Percentiles rank a stretch among this genome's conserved stretches.
These are phyloP conservation scores for Cystobasidium slooffiae DNA, from an alignment of 1,284 basidiomycete genomes.

Conservation along the genomic window DNA sequence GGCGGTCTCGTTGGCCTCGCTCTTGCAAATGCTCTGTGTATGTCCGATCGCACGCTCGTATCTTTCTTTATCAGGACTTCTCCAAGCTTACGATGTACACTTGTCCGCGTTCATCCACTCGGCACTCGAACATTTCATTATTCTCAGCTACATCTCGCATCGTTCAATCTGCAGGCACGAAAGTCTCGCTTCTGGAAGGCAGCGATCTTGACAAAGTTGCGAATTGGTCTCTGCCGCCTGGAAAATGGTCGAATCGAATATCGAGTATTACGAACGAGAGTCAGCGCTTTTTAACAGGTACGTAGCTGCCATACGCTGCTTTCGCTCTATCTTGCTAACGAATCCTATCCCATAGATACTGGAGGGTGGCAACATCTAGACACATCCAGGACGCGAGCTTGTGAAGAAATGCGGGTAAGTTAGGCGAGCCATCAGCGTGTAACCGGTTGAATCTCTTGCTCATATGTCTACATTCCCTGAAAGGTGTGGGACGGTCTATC, in stretches of 20 bases:
- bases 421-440: too few relatives aligned
- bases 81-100: constrained; percentile 12
- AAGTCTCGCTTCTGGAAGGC: constrained; percentile 76
- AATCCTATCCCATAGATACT: constrained; percentile 63
- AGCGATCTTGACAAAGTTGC: constrained; percentile 71
- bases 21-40: constrained; percentile 82
- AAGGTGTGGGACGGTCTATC: constrained; percentile 89
- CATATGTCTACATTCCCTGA: too few relatives aligned
- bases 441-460: too few relatives aligned
- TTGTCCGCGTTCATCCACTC: background rate
- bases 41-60: constrained; percentile 49
- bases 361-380: constrained; percentile 85
- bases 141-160: constrained; percentile 27
- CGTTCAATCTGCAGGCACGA: constrained; percentile 41
- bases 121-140: background rate
- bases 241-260: constrained; percentile 81
- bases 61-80: constrained; percentile 7
- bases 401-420: constrained; percentile 82
- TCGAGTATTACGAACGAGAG: constrained; percentile 86
- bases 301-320: constrained; percentile 47
- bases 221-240: constrained; percentile 67
- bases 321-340: background rate
- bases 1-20: constrained; percentile 92
- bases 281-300: constrained; percentile 75
- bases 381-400: constrained; percentile 67